A percentile compares a stretch with the other conserved stretches of the same genome.
Evolutionary conservation across 331 rosid genomes (phyloP).

Genomic region (Quercus tomentella): DNA sequence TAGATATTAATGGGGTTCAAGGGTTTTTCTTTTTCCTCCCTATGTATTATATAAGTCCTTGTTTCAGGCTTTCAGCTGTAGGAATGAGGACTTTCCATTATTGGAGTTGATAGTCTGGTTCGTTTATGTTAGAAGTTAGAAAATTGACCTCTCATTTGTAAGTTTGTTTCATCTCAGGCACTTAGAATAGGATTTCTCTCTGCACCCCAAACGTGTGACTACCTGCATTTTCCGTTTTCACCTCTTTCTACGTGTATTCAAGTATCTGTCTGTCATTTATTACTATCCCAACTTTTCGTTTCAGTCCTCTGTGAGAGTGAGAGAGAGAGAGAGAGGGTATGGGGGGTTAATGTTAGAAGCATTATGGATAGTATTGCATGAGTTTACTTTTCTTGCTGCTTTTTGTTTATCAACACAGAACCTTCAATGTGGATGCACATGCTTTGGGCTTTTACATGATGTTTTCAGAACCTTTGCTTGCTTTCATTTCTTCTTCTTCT

Average conservation of each 20-base stretch:
- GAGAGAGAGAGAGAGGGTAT: neutral
- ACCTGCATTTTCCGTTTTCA: slow-evolving; percentile 38
- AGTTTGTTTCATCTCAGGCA: slow-evolving; percentile 23
- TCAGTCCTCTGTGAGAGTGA: slow-evolving; percentile 21
- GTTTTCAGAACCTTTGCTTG: slow-evolving; percentile 1
- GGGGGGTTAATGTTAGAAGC: slow-evolving; percentile 4
- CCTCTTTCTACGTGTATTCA: slow-evolving; percentile 12
- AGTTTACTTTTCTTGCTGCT: neutral
- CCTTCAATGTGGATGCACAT: neutral
- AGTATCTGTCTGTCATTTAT: slow-evolving; percentile 12
- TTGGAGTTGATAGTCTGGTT: slow-evolving; percentile 2
- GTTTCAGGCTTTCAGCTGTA: neutral
- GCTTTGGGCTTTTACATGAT: slow-evolving; percentile 11
- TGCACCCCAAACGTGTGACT: slow-evolving; percentile 20
- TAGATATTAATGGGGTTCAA: neutral
- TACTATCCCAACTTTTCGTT: slow-evolving; percentile 27
- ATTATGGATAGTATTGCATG: slow-evolving; percentile 16
- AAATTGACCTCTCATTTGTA: slow-evolving; percentile 14
- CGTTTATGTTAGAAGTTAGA: slow-evolving; percentile 1
- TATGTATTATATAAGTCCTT: neutral
- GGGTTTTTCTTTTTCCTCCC: neutral
- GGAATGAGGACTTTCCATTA: neutral
- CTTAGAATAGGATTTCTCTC: slow-evolving; percentile 24
- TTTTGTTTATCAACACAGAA: neutral
- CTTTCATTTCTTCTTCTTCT: neutral